phyloP scores from a whole-genome alignment of 805 yeast genomes.

The Cyberlindnera meyerae region DNA sequence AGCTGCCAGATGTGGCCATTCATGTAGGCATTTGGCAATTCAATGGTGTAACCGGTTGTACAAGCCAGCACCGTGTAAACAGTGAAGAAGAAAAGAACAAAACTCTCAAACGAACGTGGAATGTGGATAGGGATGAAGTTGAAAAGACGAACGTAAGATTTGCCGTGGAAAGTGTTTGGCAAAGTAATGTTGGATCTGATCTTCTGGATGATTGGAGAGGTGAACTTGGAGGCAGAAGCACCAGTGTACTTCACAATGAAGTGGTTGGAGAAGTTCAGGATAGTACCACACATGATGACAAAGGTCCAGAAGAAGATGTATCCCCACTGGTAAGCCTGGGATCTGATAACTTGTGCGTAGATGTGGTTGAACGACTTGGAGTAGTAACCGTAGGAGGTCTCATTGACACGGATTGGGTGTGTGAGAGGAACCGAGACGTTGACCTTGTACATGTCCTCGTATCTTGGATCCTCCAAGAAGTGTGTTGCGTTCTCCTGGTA shows the following conservation, averaged over 20 bases:
- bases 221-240: constrained; percentile 15
- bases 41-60: constrained; percentile 32
- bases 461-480: constrained; percentile 29
- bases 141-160: constrained; percentile 19
- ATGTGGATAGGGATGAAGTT: constrained; percentile 27
- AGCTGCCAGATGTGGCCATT: constrained; percentile 27
- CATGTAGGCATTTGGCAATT: constrained; percentile 36
- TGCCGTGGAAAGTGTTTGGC: constrained; percentile 25
- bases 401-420: constrained; percentile 32
- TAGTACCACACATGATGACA: constrained; percentile 29
- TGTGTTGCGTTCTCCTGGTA: constrained; percentile 33
- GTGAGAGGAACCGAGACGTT: constrained; percentile 15
- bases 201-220: constrained; percentile 12
- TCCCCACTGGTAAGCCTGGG: constrained; percentile 45
- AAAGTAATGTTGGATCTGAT: constrained; percentile 24
- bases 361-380: constrained; percentile 33
- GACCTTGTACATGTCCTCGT: constrained; percentile 17
- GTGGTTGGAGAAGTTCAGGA: constrained; percentile 26
- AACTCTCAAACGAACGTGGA: constrained; percentile 28
- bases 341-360: constrained; percentile 32
- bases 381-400: constrained; percentile 30
- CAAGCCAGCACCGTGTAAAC: constrained; percentile 29
- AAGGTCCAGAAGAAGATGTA: constrained; percentile 37
- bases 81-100: constrained; percentile 30
- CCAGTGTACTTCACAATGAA: constrained; percentile 25